phyloP scores from a whole-genome alignment of 352 stramenopile genomes.

The Elongisporangium prolatum region DNA sequence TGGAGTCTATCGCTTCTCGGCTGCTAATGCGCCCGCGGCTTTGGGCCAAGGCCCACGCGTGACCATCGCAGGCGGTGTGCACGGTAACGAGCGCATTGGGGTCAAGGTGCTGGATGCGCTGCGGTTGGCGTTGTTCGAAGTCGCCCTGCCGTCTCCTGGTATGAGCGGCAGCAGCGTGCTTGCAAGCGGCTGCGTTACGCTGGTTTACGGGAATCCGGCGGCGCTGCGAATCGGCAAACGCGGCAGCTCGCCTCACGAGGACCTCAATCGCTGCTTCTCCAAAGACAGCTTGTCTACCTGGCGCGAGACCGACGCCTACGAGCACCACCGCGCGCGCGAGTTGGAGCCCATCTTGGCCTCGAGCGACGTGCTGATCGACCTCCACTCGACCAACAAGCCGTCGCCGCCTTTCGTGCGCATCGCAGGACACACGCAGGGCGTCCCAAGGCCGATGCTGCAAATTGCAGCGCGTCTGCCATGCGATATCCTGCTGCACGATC shows the following conservation, averaged over 20 bases:
- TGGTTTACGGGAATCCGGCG: constrained; percentile 61
- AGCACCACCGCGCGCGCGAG: constrained; percentile 46
- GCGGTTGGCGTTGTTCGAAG: constrained; percentile 35
- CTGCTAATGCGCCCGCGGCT: neutral
- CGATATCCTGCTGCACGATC: constrained; percentile 62
- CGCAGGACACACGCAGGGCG: constrained; percentile 24
- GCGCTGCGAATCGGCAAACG: constrained; percentile 50
- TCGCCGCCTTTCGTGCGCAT: constrained; percentile 64
- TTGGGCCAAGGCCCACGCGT: constrained; percentile 30
- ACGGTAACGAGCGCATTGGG: constrained; percentile 75
- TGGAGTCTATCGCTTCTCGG: constrained; percentile 43
- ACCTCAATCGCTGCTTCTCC: constrained; percentile 72
- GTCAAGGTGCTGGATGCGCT: constrained; percentile 56
- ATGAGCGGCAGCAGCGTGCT: constrained; percentile 8
- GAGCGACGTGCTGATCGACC: constrained; percentile 61
- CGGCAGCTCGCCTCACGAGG: constrained; percentile 39
- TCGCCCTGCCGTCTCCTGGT: constrained; percentile 10
- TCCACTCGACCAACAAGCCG: constrained; percentile 79
- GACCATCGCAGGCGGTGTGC: constrained; percentile 58
- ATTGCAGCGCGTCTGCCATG: constrained; percentile 41
- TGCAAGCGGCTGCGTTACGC: constrained; percentile 30
- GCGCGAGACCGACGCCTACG: constrained; percentile 20
- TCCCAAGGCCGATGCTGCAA: constrained; percentile 18
- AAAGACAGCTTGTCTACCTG: constrained; percentile 18
- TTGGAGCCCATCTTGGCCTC: constrained; percentile 46